Evolutionary conservation across 1,139 yeast genomes (phyloP), one percentile per base, ranked within the genome.

Genomic region (Saccharomyces hybrid): DNA sequence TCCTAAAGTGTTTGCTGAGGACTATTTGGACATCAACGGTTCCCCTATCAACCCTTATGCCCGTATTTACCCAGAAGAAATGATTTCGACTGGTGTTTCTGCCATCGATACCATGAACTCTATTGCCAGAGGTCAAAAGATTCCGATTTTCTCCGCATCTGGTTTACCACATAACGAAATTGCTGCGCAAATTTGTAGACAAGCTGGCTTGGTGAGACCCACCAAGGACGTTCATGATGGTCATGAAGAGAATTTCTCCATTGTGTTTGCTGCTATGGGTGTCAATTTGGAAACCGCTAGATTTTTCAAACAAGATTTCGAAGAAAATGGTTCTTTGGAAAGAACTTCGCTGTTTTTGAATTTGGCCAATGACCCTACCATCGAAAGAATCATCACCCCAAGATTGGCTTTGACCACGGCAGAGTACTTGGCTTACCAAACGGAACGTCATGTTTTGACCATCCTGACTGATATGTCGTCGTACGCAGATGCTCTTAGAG

Each of bases 171-270:
- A 93, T 76, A 95, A 93, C 72, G 99, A 95, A 76, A 91, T 93
- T 76, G 99, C 99, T 59, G 99, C 99, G 49, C 99, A 93, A 76
- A 93, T 93, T 74, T 93, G 98, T 81, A 90, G 99, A 78, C 99
- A 93, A 78, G 99, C 99, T 50, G 97, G 98, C 66, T 82, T 93
- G 71, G 99, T 95, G 56, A 87, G 99, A 77, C 99, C 99, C 68
- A 93, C 99, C 51, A 93, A 93, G 78, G 99, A 93, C 73, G 99
- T 93, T 57, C 99, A 93, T 72, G 99, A 93, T 75, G 99, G 99
- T 68, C 99, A 93, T 73, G 99, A 93, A 76, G 99, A 93, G 67
- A 93, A 93, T 75, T 93, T 93, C 87, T 88, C 97, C 56, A 95
- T 93, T 76, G 99, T 93, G 51, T 93, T 93, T 71, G 99, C 98